phyloP scores from a whole-genome alignment of 2,329 filamentous ascomycete genomes.

The Teratosphaeria viscida region DNA sequence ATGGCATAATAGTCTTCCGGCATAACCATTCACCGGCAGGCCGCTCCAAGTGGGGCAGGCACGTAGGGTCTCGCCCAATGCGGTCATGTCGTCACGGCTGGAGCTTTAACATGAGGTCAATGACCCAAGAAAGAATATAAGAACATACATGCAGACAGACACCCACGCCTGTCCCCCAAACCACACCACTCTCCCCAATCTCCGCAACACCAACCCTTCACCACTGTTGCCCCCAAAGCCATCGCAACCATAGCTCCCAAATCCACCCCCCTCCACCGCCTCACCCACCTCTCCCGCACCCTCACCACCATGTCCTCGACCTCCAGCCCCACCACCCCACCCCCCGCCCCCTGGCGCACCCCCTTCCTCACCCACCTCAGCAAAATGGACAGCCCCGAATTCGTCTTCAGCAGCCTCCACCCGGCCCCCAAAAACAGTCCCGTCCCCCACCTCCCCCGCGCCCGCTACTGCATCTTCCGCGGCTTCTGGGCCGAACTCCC shows the following conservation, averaged over 20 bases:
- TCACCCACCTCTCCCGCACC: slow-evolving; percentile 28
- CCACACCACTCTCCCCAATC: not conserved
- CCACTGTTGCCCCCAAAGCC: not conserved
- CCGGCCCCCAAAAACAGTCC: slow-evolving; percentile 30
- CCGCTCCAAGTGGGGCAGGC: not conserved
- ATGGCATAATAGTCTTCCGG: no score
- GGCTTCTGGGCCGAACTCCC: slow-evolving; percentile 72
- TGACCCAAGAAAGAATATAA: not conserved
- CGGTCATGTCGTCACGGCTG: not conserved
- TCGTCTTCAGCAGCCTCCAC: slow-evolving; percentile 42
- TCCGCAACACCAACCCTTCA: not conserved
- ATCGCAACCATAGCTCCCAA: slow-evolving; percentile 21
- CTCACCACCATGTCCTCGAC: slow-evolving; percentile 37
- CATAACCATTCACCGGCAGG: no score
- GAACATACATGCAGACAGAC: not conserved
- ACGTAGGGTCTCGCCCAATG: not conserved
- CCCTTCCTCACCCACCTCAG: slow-evolving; percentile 40
- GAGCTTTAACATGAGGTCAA: not conserved
- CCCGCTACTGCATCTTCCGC: slow-evolving; percentile 72
- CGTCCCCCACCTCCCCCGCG: slow-evolving; percentile 42
- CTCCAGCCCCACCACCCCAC: slow-evolving; percentile 25
- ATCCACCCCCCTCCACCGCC: slow-evolving; percentile 21
- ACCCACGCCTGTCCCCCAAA: not conserved
- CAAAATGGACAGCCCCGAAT: slow-evolving; percentile 40
- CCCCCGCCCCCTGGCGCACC: slow-evolving; percentile 42